Percentiles rank a stretch among this genome's conserved stretches.
Evolutionary conservation across 768 basidiomycete species (phyloP).

Genomic region (Psilocybe sp.): DNA sequence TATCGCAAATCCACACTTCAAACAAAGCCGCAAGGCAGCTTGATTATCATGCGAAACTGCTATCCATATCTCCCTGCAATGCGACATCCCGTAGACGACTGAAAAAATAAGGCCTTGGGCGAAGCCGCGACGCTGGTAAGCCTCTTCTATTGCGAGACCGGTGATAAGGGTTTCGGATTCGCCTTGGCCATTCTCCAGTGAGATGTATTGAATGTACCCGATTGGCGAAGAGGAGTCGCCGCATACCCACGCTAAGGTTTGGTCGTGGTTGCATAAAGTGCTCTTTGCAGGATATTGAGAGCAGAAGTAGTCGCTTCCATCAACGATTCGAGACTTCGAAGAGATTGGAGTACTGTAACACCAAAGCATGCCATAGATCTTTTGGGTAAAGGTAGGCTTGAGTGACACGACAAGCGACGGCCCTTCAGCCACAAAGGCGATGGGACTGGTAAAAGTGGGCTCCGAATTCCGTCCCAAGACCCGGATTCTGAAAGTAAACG

Average conservation of each 20-base stretch:
- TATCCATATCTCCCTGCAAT: constrained; percentile 7
- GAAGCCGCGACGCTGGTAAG: constrained; percentile 4
- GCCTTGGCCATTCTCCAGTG: neutral
- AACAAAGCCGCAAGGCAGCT: constrained; percentile 1
- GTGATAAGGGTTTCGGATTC: constrained; percentile 1
- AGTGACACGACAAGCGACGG: neutral
- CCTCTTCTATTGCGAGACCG: constrained; percentile 1
- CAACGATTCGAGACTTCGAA: neutral
- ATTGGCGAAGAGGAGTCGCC: neutral
- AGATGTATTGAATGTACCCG: constrained; percentile 6
- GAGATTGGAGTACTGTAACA: neutral
- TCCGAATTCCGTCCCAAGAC: neutral
- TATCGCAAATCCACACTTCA: constrained; percentile 4
- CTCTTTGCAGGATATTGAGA: constrained; percentile 6
- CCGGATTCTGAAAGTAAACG: neutral
- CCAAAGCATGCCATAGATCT: neutral
- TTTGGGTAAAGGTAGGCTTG: neutral
- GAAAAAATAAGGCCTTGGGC: constrained; percentile 3
- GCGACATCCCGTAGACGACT: neutral
- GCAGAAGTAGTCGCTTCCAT: neutral
- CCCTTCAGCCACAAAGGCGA: neutral
- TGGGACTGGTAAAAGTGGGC: neutral
- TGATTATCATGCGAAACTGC: constrained; percentile 1
- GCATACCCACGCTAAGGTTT: constrained; percentile 4
- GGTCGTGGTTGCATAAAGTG: neutral